A percentile compares a stretch with the other conserved stretches of the same genome.
These are phyloP conservation scores for Candida nanaspora DNA, from an alignment of 805 yeast genomes.

Conservation along the genomic window DNA sequence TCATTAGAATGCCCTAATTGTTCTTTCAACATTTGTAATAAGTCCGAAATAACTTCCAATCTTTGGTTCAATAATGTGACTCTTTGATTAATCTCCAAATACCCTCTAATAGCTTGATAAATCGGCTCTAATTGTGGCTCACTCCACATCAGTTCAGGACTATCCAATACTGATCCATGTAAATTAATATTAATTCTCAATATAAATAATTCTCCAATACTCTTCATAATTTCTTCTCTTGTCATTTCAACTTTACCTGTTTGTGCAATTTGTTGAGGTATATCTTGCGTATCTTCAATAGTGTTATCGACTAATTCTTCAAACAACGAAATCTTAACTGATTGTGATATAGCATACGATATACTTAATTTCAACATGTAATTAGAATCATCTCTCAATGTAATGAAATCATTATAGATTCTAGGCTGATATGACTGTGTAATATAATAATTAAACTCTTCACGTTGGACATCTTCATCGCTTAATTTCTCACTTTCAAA, in stretches of 20 bases:
- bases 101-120: slow-evolving; percentile 94
- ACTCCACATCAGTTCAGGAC: slow-evolving; percentile 98
- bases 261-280: slow-evolving; percentile 91
- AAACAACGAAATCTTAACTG: slow-evolving; percentile 89
- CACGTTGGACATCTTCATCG: slow-evolving; percentile 86
- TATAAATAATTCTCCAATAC: slow-evolving; percentile 92
- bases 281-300: slow-evolving; percentile 94
- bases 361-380: slow-evolving; percentile 90
- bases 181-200: slow-evolving; percentile 73
- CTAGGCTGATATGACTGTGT: slow-evolving; percentile 94
- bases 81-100: slow-evolving; percentile 89
- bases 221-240: slow-evolving; percentile 92
- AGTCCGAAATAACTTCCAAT: slow-evolving; percentile 86
- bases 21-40: slow-evolving; percentile 92
- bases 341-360: slow-evolving; percentile 93
- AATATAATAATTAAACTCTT: slow-evolving; percentile 91
- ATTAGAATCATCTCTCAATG: slow-evolving; percentile 81
- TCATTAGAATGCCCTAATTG: slow-evolving; percentile 93
- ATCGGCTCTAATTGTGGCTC: slow-evolving; percentile 97
- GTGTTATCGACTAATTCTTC: slow-evolving; percentile 96
- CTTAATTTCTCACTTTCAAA: slow-evolving; percentile 91
- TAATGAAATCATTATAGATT: slow-evolving; percentile 90
- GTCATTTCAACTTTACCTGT: slow-evolving; percentile 95
- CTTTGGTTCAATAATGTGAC: slow-evolving; percentile 87
- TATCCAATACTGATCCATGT: slow-evolving; percentile 85